A percentile compares a stretch with the other conserved stretches of the same genome.
Conservation (phyloP, 441 rosid genomes). For the Capsella rubella region DNA sequence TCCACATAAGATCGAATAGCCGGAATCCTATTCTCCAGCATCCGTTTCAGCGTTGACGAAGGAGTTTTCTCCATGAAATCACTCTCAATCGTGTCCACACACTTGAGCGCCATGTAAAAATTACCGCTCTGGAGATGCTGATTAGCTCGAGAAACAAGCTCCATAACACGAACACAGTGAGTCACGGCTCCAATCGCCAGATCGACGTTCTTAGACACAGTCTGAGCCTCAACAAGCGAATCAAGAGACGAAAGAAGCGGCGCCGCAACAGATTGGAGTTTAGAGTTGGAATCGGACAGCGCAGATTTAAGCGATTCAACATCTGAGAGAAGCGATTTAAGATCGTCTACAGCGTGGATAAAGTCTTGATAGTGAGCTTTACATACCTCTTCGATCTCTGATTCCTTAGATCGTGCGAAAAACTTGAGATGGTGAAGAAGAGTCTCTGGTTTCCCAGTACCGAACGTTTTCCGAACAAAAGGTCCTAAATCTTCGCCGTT, state of each 20-base stretch:
- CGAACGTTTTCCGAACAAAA: slow-evolving; percentile 81
- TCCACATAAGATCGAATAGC: slow-evolving; percentile 78
- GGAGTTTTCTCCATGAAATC: slow-evolving; percentile 69
- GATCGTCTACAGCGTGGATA: slow-evolving; percentile 97
- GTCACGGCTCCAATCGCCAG: slow-evolving; percentile 64
- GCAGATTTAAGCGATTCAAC: slow-evolving; percentile 93
- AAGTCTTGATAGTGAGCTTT: slow-evolving; percentile 98
- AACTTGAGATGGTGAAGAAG: slow-evolving; percentile 88
- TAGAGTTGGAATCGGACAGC: slow-evolving; percentile 83
- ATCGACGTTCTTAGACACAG: slow-evolving; percentile 71
- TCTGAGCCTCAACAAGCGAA: slow-evolving; percentile 76
- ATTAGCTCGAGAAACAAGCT: slow-evolving; percentile 79
- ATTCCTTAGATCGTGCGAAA: slow-evolving; percentile 87
- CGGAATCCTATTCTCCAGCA: slow-evolving; percentile 89
- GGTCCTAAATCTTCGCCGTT: slow-evolving; percentile 94
- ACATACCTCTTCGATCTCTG: slow-evolving; percentile 97
- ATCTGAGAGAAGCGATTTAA: slow-evolving; percentile 95
- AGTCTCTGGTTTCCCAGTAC: slow-evolving; percentile 84
- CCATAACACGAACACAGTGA: slow-evolving; percentile 70
- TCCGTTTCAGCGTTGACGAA: slow-evolving; percentile 73
- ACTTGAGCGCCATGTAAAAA: slow-evolving; percentile 86
- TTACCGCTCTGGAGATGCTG: slow-evolving; percentile 70
- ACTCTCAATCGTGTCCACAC: slow-evolving; percentile 74
- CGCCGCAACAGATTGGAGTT: slow-evolving; percentile 79
- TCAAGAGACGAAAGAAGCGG: slow-evolving; percentile 86